phyloP scores from a whole-genome alignment of 2,329 filamentous ascomycete genomes.

The Xylariaceae sp. region DNA sequence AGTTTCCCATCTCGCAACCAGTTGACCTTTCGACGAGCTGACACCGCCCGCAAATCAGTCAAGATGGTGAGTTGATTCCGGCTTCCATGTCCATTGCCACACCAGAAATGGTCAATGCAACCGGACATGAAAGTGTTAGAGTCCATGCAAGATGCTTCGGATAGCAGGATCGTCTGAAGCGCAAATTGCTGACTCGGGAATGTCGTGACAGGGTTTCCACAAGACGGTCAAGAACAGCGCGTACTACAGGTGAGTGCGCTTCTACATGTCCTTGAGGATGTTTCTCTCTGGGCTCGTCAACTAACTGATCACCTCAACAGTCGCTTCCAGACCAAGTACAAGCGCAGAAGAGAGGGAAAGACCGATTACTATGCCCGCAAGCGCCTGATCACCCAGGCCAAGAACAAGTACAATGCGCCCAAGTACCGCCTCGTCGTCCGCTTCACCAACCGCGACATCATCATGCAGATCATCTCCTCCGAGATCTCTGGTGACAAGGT shows the following conservation, averaged over 20 bases:
- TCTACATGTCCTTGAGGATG: not conserved
- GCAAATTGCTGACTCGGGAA: slow-evolving; percentile 99
- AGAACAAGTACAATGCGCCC: slow-evolving; percentile 99
- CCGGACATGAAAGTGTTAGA: slow-evolving; percentile 43
- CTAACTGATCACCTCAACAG: slow-evolving; percentile 45
- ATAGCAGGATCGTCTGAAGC: slow-evolving; percentile 74
- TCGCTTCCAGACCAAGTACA: slow-evolving; percentile 99
- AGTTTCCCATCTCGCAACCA: slow-evolving; percentile 14
- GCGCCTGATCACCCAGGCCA: slow-evolving; percentile 99
- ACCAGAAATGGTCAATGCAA: slow-evolving; percentile 32
- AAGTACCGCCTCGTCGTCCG: slow-evolving; percentile 99
- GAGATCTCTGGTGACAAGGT: slow-evolving; percentile 99
- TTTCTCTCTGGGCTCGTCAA: not conserved
- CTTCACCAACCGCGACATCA: slow-evolving; percentile 99
- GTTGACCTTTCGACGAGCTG: slow-evolving; percentile 25
- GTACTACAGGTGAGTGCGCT: slow-evolving; percentile 83
- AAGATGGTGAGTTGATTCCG: slow-evolving; percentile 63
- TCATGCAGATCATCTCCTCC: slow-evolving; percentile 93
- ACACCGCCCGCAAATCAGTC: slow-evolving; percentile 45
- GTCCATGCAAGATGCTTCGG: slow-evolving; percentile 99
- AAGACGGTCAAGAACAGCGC: slow-evolving; percentile 96
- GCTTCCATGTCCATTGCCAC: slow-evolving; percentile 33
- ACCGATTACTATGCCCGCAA: slow-evolving; percentile 99
- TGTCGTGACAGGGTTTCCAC: slow-evolving; percentile 69
- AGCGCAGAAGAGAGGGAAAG: slow-evolving; percentile 92